Evolutionary conservation across 371 early-diverging fungal genomes (phyloP).

Genomic region (Chytridiales sp.): DNA sequence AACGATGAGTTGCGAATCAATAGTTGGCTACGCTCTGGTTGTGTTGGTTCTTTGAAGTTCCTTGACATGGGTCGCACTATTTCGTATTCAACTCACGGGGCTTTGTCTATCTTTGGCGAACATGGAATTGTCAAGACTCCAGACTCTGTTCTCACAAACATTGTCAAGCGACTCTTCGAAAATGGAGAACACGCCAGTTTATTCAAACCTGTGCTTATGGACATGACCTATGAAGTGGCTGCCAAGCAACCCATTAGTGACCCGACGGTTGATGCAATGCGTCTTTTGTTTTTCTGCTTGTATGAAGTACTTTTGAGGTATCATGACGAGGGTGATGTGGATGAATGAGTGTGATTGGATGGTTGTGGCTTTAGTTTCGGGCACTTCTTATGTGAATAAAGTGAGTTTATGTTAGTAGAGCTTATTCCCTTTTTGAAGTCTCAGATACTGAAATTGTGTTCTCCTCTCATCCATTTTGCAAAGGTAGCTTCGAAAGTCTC

Average conservation of each 20-base stretch:
- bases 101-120: constrained; percentile 7
- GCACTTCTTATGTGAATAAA: too few species aligned
- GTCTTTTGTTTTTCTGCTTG: background rate
- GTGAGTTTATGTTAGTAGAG: too few species aligned
- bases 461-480: too few species aligned
- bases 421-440: too few species aligned
- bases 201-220: background rate
- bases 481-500: too few species aligned
- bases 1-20: constrained; percentile 4
- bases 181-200: constrained; percentile 1
- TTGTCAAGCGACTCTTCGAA: constrained; percentile 8
- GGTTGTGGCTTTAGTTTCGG: too few species aligned
- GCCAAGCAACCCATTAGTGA: constrained; percentile 5
- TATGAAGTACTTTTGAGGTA: constrained; percentile 2
- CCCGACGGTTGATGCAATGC: constrained; percentile 2
- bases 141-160: constrained; percentile 4
- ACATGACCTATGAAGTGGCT: constrained; percentile 2
- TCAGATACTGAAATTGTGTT: too few species aligned
- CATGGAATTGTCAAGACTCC: constrained; percentile 8
- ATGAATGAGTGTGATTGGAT: too few species aligned
- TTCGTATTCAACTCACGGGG: constrained; percentile 3
- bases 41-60: background rate
- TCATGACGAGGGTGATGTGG: constrained; percentile 1
- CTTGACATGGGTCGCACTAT: background rate
- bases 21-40: constrained; percentile 2